phyloP scores from a whole-genome alignment of 148 eudicot genomes.

The Diospyros lotus region DNA sequence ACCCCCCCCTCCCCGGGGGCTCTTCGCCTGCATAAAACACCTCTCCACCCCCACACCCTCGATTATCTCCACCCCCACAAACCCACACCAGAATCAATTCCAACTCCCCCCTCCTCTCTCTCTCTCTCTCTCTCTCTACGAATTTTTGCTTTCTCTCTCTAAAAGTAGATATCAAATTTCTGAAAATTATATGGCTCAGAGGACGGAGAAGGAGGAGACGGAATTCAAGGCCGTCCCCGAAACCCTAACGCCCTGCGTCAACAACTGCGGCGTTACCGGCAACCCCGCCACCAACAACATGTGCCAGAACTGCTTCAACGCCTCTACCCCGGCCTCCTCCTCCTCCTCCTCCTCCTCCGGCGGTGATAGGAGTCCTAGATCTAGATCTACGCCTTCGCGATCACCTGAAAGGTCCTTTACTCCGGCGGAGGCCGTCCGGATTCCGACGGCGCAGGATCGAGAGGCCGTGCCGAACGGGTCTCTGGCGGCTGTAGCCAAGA shows the following conservation, averaged over 20 bases:
- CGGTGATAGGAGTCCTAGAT: conserved; percentile 23
- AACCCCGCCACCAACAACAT: conserved; percentile 33
- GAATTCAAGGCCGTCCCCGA: conserved; percentile 30
- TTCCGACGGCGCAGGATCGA: conserved; percentile 20
- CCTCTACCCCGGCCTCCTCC: conserved; percentile 12
- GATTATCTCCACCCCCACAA: neutral
- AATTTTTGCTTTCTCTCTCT: neutral
- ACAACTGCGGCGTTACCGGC: conserved; percentile 33
- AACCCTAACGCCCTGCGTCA: conserved; percentile 26
- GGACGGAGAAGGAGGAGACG: conserved; percentile 45
- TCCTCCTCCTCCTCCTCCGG: neutral
- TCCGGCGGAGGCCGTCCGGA: conserved; percentile 11
- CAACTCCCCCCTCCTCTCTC: conserved; percentile 9
- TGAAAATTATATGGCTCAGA: conserved; percentile 14
- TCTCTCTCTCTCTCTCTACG: conserved; percentile 3
- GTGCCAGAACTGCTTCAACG: conserved; percentile 29
- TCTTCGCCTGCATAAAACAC: conserved; percentile 12
- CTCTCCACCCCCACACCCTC: neutral
- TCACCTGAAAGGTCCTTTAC: conserved; percentile 8
- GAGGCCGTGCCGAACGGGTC: neutral
- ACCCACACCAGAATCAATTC: neutral
- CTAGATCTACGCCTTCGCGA: conserved; percentile 8
- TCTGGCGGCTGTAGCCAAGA: conserved; percentile 1
- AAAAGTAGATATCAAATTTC: neutral
- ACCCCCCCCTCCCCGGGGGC: conserved; percentile 20